Conservation (phyloP, 352 stramenopile species). For the Pythium aquatile region DNA sequence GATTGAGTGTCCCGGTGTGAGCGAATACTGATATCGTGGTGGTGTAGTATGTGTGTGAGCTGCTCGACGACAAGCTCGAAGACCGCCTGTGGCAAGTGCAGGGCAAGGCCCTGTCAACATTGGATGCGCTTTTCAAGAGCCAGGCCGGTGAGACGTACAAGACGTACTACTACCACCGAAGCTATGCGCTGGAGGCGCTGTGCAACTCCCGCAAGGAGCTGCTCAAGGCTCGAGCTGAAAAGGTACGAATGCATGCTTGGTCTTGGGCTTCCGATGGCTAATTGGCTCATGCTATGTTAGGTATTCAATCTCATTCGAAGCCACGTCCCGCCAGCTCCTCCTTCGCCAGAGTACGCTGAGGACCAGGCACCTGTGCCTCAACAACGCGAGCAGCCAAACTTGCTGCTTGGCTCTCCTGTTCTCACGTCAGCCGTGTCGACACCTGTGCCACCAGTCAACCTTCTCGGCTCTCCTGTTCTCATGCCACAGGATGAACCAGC, state of each 20-base stretch:
- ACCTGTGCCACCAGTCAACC: conserved; percentile 28
- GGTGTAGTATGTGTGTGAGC: conserved; percentile 72
- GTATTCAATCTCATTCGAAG: conserved; percentile 35
- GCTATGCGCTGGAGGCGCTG: conserved; percentile 55
- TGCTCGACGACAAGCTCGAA: conserved; percentile 86
- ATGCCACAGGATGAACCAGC: conserved; percentile 24
- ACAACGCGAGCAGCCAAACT: neutral
- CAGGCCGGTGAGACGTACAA: conserved; percentile 61
- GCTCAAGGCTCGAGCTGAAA: conserved; percentile 71
- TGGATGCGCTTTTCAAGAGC: conserved; percentile 67
- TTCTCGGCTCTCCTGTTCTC: conserved; percentile 38
- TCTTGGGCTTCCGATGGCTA: neutral
- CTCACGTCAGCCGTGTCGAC: neutral
- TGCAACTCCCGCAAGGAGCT: conserved; percentile 71
- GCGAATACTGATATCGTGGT: neutral
- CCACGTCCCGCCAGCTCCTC: conserved; percentile 24
- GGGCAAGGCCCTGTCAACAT: conserved; percentile 74
- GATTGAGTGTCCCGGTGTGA: too few relatives aligned
- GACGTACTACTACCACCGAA: conserved; percentile 53
- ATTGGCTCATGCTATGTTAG: conserved; percentile 1
- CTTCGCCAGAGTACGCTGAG: conserved; percentile 9
- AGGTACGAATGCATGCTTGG: conserved; percentile 30
- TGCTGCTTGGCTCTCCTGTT: conserved; percentile 9
- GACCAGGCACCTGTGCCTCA: conserved; percentile 1
- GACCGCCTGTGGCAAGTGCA: conserved; percentile 79